These are phyloP conservation scores for Miscanthus sacchariflorus DNA, from an alignment of 202 grass and related monocot species.

Conservation along the genomic window DNA sequence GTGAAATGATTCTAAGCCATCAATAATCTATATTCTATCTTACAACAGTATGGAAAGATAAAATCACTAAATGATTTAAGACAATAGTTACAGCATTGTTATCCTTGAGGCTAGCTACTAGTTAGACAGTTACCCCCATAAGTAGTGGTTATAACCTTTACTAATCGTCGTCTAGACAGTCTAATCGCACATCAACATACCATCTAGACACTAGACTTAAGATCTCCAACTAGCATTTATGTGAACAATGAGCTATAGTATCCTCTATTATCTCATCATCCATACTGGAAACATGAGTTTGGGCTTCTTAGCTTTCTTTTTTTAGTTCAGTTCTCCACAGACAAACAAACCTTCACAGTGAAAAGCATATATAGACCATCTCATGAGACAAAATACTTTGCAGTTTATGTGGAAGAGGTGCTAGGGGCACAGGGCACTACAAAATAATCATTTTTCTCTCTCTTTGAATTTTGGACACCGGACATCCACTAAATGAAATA, in stretches of 20 bases:
- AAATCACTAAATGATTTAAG: neutral
- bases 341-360: neutral
- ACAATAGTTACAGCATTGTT: neutral
- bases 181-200: neutral
- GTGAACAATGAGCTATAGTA: neutral
- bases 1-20: neutral
- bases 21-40: neutral
- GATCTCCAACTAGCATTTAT: neutral
- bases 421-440: neutral
- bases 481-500: neutral
- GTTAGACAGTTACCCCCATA: neutral
- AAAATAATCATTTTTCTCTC: neutral
- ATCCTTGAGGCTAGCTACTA: neutral
- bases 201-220: neutral
- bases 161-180: neutral
- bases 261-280: neutral
- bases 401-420: neutral
- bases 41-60: neutral
- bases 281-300: neutral
- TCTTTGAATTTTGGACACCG: neutral
- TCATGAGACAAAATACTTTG: neutral
- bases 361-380: neutral
- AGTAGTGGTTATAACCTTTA: neutral
- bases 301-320: neutral
- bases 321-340: conserved; percentile 9